Percentiles rank a stretch among this genome's conserved stretches.
These are phyloP conservation scores for Phytopythium cucurbitacearum DNA, from an alignment of 352 stramenopile species.

Conservation along the genomic window DNA sequence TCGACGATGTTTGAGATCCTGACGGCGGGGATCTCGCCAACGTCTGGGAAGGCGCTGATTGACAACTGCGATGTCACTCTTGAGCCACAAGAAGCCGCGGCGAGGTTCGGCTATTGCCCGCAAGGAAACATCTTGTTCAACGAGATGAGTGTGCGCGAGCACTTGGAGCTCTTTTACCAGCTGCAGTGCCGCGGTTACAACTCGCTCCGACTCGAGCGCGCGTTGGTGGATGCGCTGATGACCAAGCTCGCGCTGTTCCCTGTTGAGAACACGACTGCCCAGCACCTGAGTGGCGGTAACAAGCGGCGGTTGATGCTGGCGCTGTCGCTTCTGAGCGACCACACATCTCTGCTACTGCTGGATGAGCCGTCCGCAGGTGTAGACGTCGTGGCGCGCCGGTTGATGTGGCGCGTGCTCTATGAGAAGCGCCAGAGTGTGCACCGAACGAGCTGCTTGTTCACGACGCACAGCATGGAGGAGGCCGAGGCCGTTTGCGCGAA, in stretches of 20 bases:
- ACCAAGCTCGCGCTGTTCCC: slow-evolving; percentile 52
- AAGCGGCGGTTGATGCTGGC: slow-evolving; percentile 80
- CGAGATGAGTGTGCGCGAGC: slow-evolving; percentile 67
- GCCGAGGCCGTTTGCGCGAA: slow-evolving; percentile 81
- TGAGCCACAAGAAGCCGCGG: slow-evolving; percentile 42
- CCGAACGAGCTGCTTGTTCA: slow-evolving; percentile 71
- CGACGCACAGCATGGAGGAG: slow-evolving; percentile 85
- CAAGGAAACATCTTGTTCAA: slow-evolving; percentile 76
- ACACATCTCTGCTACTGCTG: slow-evolving; percentile 62
- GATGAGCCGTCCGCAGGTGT: slow-evolving; percentile 82
- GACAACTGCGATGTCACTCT: slow-evolving; percentile 55
- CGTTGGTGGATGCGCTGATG: slow-evolving; percentile 41
- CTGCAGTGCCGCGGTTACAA: slow-evolving; percentile 33
- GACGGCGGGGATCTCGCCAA: slow-evolving; percentile 87
- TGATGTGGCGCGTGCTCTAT: slow-evolving; percentile 79
- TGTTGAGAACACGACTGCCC: slow-evolving; percentile 47
- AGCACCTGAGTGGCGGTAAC: slow-evolving; percentile 77
- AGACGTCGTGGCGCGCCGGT: slow-evolving; percentile 67
- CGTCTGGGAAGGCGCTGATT: slow-evolving; percentile 48
- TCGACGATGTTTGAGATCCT: slow-evolving; percentile 97
- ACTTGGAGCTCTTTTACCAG: slow-evolving; percentile 67
- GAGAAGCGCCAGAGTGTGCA: slow-evolving; percentile 44
- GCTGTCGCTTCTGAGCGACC: slow-evolving; percentile 59
- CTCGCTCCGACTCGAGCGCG: slow-evolving; percentile 17
- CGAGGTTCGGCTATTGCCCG: slow-evolving; percentile 75